Percentiles rank a stretch among this genome's conserved stretches.
Conservation (phyloP, 2,329 filamentous ascomycete species). For the Penicillium sp. region DNA sequence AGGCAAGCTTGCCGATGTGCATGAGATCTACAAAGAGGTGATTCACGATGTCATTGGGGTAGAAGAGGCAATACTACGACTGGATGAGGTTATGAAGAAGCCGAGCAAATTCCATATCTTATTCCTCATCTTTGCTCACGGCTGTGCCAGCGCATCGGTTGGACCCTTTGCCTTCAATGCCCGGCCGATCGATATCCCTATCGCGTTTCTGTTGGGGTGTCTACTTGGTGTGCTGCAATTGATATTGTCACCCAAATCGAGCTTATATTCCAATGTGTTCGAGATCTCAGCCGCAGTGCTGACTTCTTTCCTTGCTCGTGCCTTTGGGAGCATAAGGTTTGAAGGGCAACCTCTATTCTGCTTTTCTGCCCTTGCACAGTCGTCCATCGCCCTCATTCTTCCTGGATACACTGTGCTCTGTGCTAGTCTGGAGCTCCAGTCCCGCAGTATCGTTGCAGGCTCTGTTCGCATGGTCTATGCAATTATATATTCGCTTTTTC, state of each 20-base stretch:
- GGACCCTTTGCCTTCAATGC: conserved; percentile 79
- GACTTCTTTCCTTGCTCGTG: conserved; percentile 68
- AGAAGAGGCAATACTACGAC: conserved; percentile 45
- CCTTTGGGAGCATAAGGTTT: conserved; percentile 62
- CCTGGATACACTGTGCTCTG: conserved; percentile 66
- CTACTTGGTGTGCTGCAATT: conserved; percentile 73
- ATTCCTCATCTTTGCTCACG: conserved; percentile 65
- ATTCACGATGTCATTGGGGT: conserved; percentile 49
- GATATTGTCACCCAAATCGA: conserved; percentile 69
- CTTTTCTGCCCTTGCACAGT: conserved; percentile 69
- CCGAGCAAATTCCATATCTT: conserved; percentile 56
- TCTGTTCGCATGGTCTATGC: conserved; percentile 73
- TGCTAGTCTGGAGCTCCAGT: conserved; percentile 65
- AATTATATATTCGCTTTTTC: conserved; percentile 70
- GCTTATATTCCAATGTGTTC: conserved; percentile 64
- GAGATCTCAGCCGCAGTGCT: conserved; percentile 63
- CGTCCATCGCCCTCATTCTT: conserved; percentile 72
- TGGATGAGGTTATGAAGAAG: conserved; percentile 56
- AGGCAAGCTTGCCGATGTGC: conserved; percentile 45
- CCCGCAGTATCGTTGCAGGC: conserved; percentile 66
- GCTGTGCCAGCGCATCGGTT: conserved; percentile 71
- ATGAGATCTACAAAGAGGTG: conserved; percentile 50
- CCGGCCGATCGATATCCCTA: conserved; percentile 72
- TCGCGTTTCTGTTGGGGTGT: conserved; percentile 73
- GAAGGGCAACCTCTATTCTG: conserved; percentile 56